Evolutionary conservation across 2,329 filamentous ascomycete genomes (phyloP).

Genomic region (Stachybotrys chlorohalonatus): DNA sequence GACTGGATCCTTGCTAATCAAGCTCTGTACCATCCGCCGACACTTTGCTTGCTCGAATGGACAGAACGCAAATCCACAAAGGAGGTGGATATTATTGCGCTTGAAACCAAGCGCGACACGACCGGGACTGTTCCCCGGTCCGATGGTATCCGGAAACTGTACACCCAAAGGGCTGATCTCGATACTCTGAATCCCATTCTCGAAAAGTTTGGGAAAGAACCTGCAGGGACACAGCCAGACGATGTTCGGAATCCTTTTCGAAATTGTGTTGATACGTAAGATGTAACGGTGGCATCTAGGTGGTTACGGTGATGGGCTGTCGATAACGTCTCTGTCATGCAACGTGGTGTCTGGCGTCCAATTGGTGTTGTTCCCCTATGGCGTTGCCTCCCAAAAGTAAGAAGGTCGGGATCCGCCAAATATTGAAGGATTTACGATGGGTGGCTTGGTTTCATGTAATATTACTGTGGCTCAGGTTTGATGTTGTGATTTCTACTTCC

Average conservation of each 20-base stretch:
- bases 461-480: too few relatives aligned
- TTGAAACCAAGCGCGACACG: constrained; percentile 5
- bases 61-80: constrained; percentile 4
- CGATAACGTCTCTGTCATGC: too few relatives aligned
- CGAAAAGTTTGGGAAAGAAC: constrained; percentile 8
- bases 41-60: constrained; percentile 25
- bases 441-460: too few relatives aligned
- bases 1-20: constrained; percentile 25
- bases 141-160: background rate
- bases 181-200: constrained; percentile 10
- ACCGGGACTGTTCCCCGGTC: background rate
- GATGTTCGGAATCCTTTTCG: constrained; percentile 8
- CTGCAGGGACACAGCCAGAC: background rate
- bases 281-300: too few relatives aligned
- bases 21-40: constrained; percentile 24
- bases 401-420: too few relatives aligned
- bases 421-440: too few relatives aligned
- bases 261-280: background rate
- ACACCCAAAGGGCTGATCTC: constrained; percentile 3
- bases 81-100: constrained; percentile 9
- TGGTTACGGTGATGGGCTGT: too few relatives aligned
- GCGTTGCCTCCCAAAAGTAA: too few relatives aligned
- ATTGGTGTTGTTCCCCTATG: too few relatives aligned
- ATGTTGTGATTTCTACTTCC: background rate
- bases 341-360: too few relatives aligned